Conservation (phyloP, 2,329 filamentous ascomycete genomes). For the Claviceps paspali region DNA sequence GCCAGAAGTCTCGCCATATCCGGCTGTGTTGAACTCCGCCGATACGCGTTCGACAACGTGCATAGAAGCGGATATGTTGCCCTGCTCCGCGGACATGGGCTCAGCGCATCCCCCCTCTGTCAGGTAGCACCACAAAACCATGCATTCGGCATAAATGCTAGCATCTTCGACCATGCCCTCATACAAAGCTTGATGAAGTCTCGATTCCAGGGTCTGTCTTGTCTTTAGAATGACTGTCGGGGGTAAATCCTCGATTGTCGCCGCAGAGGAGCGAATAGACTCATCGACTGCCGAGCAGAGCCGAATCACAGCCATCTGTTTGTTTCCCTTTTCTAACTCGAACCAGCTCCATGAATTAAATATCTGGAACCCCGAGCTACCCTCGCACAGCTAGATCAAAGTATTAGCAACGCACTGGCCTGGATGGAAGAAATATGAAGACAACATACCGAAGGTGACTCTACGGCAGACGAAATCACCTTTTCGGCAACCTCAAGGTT, state of each 20-base stretch:
- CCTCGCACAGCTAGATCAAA: constrained; percentile 8
- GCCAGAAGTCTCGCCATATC: constrained; percentile 16
- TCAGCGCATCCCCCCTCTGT: constrained; percentile 26
- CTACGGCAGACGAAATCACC: constrained; percentile 51
- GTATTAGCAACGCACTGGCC: constrained; percentile 1
- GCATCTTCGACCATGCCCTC: constrained; percentile 32
- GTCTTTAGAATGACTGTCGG: constrained; percentile 35
- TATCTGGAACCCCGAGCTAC: constrained; percentile 22
- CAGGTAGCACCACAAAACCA: constrained; percentile 54
- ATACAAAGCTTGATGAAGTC: constrained; percentile 40
- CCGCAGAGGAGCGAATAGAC: constrained; percentile 6
- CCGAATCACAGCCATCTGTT: constrained; percentile 18
- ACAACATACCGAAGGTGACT: constrained; percentile 16
- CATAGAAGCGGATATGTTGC: constrained; percentile 38
- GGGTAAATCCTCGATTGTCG: constrained; percentile 10
- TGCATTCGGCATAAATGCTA: constrained; percentile 41
- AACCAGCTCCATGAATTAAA: constrained; percentile 54
- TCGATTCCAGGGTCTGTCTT: constrained; percentile 35
- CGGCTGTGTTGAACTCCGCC: constrained; percentile 24
- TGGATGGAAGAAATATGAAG: neutral
- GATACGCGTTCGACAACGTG: constrained; percentile 25
- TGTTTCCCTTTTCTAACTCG: constrained; percentile 31
- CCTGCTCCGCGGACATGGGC: constrained; percentile 31
- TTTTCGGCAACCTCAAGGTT: constrained; percentile 43
- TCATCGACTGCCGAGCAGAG: constrained; percentile 26